Evolutionary conservation across 1,139 yeast species (phyloP).

Genomic region (Candida tropicalis): DNA sequence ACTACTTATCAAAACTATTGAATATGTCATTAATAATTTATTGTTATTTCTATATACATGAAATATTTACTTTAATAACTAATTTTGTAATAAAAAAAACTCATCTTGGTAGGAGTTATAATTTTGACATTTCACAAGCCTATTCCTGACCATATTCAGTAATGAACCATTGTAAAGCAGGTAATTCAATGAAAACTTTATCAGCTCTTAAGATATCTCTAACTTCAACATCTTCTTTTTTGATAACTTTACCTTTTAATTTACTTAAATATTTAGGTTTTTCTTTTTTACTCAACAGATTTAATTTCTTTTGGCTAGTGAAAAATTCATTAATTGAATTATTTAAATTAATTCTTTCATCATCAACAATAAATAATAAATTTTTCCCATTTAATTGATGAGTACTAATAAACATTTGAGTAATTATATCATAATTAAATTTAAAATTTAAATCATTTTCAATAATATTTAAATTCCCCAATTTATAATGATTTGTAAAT

Average conservation of each 20-base stretch:
- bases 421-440: conserved; percentile 22
- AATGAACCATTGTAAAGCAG: conserved; percentile 66
- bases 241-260: conserved; percentile 62
- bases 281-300: conserved; percentile 9
- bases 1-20: too few relatives aligned
- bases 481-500: conserved; percentile 74
- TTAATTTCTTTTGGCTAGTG: conserved; percentile 7
- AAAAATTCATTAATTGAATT: conserved; percentile 10
- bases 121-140: too few relatives aligned
- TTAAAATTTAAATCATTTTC: conserved; percentile 39
- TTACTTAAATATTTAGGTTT: conserved; percentile 40
- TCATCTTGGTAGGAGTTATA: too few relatives aligned
- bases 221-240: conserved; percentile 80
- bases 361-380: conserved; percentile 67
- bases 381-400: conserved; percentile 59
- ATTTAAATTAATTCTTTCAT: conserved; percentile 54
- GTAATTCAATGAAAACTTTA: conserved; percentile 71
- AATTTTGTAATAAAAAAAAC: too few relatives aligned
- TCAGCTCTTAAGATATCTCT: conserved; percentile 84
- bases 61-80: background rate
- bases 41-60: conserved; percentile 15
- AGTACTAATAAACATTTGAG: conserved; percentile 51
- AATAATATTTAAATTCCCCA: conserved; percentile 69
- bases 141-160: conserved; percentile 28
- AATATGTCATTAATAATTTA: background rate